Base-by-base conservation (phyloP, 2,329 filamentous ascomycete species). In the Colletotrichum agaves region DNA sequence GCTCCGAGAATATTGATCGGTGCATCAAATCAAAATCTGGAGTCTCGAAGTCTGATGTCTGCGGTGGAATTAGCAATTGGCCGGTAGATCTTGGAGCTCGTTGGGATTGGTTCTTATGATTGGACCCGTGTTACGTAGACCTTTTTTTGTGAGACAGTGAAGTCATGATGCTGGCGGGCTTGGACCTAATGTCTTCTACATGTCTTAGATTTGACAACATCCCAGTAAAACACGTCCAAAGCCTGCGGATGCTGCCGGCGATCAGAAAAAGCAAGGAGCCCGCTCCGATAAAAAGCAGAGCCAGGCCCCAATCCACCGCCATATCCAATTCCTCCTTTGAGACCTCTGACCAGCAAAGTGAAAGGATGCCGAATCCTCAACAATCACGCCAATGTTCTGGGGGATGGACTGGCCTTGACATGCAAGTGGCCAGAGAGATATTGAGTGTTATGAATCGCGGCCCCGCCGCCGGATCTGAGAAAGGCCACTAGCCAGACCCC, bases 131-230 rank as follows among this genome's bases (percentile, higher is more conserved):
- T 35, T 1, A 23, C 31, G 10, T 33, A 33, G 31, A 33, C 31
- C 31, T n/a, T n/a, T n/a, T n/a, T n/a, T 33, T 21, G 4, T 15
- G 1, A 58, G 13, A 13, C 8, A 37, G 12, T n/a, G 13, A 15
- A 4, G 17, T 21, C 4, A 23, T 50, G 46, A n/a, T 15, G n/a
- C 46, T 17, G 10, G 11, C 2, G 10, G 37, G 19, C 43, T 31
- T 43, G n/a, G 39, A 78, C 78, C 77, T 44, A 79, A 80, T 66
- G 71, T 60, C 6, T 74, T 46, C 66, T 80, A 78, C 73, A 81
- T 72, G 74, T 69, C 52, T 75, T 62, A 17, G 80, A 64, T 5
- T 73, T 71, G 27, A 77, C 46, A 4, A 79, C 62, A 43, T 81
- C 75, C 57, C 75, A 76, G 50, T 79, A 80, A 37, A 75, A 74